These are phyloP conservation scores for Misopates orontium DNA, from an alignment of 257 asterid species.

Conservation along the genomic window DNA sequence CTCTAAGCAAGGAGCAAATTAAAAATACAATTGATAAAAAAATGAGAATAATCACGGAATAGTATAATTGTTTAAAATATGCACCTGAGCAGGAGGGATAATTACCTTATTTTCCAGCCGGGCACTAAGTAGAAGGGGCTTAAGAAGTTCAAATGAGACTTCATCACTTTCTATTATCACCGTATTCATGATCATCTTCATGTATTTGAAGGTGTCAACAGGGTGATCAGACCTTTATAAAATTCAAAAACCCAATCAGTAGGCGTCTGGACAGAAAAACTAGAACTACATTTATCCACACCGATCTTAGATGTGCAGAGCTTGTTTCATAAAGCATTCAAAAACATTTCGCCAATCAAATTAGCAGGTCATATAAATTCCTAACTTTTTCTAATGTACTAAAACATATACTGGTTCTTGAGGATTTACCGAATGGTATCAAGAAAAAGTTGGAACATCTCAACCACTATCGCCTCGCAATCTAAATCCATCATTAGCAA, in stretches of 20 bases:
- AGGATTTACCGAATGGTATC: constrained; percentile 43
- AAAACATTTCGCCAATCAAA: neutral
- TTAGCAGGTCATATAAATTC: neutral
- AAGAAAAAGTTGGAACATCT: constrained; percentile 51
- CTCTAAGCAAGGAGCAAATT: constrained; percentile 33
- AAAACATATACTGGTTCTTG: constrained; percentile 1
- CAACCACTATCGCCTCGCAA: constrained; percentile 30
- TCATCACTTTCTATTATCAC: constrained; percentile 44
- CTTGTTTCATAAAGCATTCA: neutral
- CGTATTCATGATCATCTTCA: constrained; percentile 38
- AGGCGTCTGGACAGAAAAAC: constrained; percentile 21
- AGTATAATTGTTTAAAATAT: constrained; percentile 1
- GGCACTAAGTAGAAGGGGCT: constrained; percentile 38
- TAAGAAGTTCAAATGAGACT: constrained; percentile 39
- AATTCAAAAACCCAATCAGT: constrained; percentile 16
- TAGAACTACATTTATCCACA: constrained; percentile 4
- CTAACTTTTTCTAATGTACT: constrained; percentile 2
- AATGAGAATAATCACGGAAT: neutral
- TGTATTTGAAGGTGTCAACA: constrained; percentile 26
- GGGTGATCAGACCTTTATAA: constrained; percentile 41
- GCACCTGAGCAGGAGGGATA: neutral
- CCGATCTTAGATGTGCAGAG: constrained; percentile 5
- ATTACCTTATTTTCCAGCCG: constrained; percentile 35
- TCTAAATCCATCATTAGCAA: constrained; percentile 50
- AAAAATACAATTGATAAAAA: neutral